Evolutionary conservation across 495 filamentous ascomycete genomes (phyloP).

Genomic region (Hyaloscypha hepaticicola): DNA sequence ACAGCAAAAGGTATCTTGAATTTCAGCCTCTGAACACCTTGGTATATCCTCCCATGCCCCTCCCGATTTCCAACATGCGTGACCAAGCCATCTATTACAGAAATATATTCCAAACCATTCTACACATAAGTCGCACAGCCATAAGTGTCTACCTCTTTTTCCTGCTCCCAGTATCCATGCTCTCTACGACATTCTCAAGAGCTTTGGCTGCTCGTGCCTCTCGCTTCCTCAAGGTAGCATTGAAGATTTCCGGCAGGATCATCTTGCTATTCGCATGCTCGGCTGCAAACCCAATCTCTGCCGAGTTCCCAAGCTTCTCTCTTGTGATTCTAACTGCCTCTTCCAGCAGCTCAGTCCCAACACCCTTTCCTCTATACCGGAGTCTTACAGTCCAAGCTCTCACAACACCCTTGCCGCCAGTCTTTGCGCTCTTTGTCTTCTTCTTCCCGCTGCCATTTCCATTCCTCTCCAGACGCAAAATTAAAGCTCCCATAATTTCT

Average conservation of each 20-base stretch:
- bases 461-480: slow-evolving; percentile 42
- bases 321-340: slow-evolving; percentile 60
- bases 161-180: slow-evolving; percentile 28
- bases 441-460: slow-evolving; percentile 26
- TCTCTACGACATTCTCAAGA: slow-evolving; percentile 27
- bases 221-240: slow-evolving; percentile 53
- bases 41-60: neutral
- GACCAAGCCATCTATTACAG: slow-evolving; percentile 5
- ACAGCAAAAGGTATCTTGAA: neutral
- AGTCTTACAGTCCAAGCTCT: slow-evolving; percentile 73
- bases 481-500: slow-evolving; percentile 55
- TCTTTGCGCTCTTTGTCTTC: slow-evolving; percentile 25
- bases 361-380: slow-evolving; percentile 62
- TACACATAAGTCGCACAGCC: neutral
- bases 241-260: slow-evolving; percentile 61
- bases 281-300: slow-evolving; percentile 61
- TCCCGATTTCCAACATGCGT: too few species aligned
- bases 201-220: slow-evolving; percentile 39
- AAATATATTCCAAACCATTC: slow-evolving; percentile 1
- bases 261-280: slow-evolving; percentile 66
- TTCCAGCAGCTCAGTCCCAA: slow-evolving; percentile 67
- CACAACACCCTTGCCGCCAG: slow-evolving; percentile 55
- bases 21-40: neutral
- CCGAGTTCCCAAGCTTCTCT: slow-evolving; percentile 54
- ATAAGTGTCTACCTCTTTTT: slow-evolving; percentile 14